Conservation (phyloP, 140 eudicot species). For the Flaveria floridana region DNA sequence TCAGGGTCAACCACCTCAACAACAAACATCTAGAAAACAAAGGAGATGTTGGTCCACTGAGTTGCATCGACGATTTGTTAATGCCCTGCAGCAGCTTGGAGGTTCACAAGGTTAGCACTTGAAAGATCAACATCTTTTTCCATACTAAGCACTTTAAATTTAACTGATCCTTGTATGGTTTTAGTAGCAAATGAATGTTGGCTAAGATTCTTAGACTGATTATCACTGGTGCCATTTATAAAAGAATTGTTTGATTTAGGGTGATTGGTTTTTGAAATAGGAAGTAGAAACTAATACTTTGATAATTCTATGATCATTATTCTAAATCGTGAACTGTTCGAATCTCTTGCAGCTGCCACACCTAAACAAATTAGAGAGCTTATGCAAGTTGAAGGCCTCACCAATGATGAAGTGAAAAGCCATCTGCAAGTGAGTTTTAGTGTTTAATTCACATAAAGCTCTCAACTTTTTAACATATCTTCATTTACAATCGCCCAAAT, state of each 20-base stretch:
- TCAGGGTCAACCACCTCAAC: constrained; percentile 34
- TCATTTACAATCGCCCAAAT: not conserved
- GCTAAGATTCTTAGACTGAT: not conserved
- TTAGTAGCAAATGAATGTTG: too few species aligned
- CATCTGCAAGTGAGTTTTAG: constrained; percentile 76
- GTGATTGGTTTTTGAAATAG: not conserved
- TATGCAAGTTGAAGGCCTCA: constrained; percentile 93
- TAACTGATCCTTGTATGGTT: not conserved
- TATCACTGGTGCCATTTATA: not conserved
- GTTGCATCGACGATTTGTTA: constrained; percentile 73
- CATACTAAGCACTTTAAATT: not conserved
- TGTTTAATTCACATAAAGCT: constrained; percentile 7
- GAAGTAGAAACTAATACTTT: not conserved
- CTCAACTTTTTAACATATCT: not conserved
- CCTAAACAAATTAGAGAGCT: constrained; percentile 93
- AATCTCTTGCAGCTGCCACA: constrained; percentile 69
- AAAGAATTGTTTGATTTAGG: not conserved
- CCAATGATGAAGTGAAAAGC: constrained; percentile 97
- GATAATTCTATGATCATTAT: not conserved
- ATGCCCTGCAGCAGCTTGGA: constrained; percentile 74
- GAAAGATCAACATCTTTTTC: not conserved
- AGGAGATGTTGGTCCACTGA: constrained; percentile 95
- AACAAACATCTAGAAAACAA: constrained; percentile 59
- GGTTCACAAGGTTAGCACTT: constrained; percentile 74
- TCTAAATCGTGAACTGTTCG: not conserved